Base-by-base conservation (phyloP, 495 filamentous ascomycete species). In the Neurospora cerealis region DNA sequence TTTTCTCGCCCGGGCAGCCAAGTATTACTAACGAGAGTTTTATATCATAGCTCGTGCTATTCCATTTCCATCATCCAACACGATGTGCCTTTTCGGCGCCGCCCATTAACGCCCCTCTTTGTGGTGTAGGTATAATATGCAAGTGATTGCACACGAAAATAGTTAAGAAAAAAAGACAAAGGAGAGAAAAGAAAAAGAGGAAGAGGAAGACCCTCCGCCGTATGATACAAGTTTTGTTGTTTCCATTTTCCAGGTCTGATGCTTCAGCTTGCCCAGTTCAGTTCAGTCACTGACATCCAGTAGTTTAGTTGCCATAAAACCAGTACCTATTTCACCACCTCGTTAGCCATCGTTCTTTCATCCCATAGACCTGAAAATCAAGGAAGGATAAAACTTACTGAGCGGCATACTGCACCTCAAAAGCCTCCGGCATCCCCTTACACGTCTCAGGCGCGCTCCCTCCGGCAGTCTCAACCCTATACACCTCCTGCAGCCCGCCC, bases 401-500 rank as follows among this genome's bases (percentile, higher is more conserved):
- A 9, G 95, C 89, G 15, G 93, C 86, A 82, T 99, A 99, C 79
- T 93, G 85, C 41, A 96, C 88, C 70, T 88, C 80, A 75, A 99
- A 95, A 6, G 78, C 70, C 38, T 83, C 81, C 2, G 85, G 80
- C 86, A 88, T 84, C 1, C 90, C 91, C 44, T 88, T 78, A 80
- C 96, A 99, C 1, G 89, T 94, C 42, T 86, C 83, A 0, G 96
- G 94, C 1, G 93, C 79, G n/a, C 84, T 86, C 21, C 96, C 96
- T 11, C 93, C 93, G 3, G 90, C 93, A 1, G 96, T 99, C 78
- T 93, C 86, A 19, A 98, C 83, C n/a, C 96, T 87, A 78, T 96
- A 98, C 9, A 95, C 90, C 77, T 93, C 87, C 82, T 91, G 89
- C 74, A 92, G 89, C 19, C 84, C 79, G 1, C 87, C 88, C 0